Base-by-base conservation (phyloP, 1,139 yeast species). In the Taphrina communis region DNA sequence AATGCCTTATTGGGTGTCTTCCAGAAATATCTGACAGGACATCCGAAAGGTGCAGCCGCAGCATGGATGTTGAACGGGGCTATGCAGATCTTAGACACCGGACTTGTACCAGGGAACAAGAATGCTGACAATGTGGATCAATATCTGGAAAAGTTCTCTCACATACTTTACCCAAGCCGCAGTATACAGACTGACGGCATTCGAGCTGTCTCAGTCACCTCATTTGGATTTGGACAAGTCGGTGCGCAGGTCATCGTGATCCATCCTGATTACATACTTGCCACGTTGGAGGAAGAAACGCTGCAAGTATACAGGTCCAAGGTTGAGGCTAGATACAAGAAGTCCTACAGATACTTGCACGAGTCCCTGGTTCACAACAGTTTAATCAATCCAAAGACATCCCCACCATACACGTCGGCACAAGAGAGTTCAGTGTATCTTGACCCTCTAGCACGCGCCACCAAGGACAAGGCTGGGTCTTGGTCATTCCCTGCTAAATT, bases 41-140 rank as follows among this genome's bases (percentile, higher is more conserved):
- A 94, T 84, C 99, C 99, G 77, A 94, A 94, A 89, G 99, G 99
- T 86, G 99, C 99, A 75, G 99, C 99, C 70, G 99, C 98, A 85
- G 98, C 99, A 72, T 94, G 99, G 99, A 94, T 95, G 99, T 84
- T 94, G 85, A 95, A 94, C 81, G 99, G 99, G 82, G 97, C 93
- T 72, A 83, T 94, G 75, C 99, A 94, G 84, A 88, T 93, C 74
- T 84, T 94, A 79, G 89, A 90, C 82, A 80, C 90, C 76, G 99
- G 99, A 81, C 78, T 93, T 76, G 97, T 94, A 76, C 99, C 99
- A 75, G 99, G 99, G 81, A 94, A 94, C 85, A 88, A 97, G 81
- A 95, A 95, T 78, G 99, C 99, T 71, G 99, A 94, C 81, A 94
- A 95, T 79, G 87, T 94, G 76, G 99, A 94, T 80, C 83, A 87